Conservation (phyloP, 2,329 filamentous ascomycete species). For the Aspergillus carbonarius region DNA sequence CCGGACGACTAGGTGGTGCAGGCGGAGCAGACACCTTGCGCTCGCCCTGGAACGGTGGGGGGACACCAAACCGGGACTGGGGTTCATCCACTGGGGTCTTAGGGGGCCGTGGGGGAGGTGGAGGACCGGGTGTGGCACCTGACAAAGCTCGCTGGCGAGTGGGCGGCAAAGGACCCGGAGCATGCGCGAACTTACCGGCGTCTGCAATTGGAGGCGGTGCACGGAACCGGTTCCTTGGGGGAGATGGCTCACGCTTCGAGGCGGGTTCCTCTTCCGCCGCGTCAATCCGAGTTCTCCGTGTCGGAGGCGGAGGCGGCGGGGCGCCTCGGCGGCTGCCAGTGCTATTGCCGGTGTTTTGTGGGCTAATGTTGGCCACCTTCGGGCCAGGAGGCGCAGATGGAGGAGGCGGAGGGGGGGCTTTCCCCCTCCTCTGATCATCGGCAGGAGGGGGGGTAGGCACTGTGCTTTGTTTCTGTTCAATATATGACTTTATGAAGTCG, state of each 20-base stretch:
- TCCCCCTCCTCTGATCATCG: conserved; percentile 50
- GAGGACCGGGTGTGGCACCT: conserved; percentile 57
- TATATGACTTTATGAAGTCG: conserved; percentile 67
- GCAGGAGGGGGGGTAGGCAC: conserved; percentile 39
- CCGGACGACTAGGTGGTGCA: conserved; percentile 70
- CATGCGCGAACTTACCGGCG: conserved; percentile 78
- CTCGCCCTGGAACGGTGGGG: conserved; percentile 73
- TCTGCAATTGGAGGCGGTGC: conserved; percentile 87
- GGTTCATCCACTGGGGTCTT: conserved; percentile 71
- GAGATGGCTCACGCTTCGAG: conserved; percentile 69
- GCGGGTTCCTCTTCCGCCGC: conserved; percentile 55
- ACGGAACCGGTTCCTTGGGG: conserved; percentile 70
- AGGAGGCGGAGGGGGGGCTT: conserved; percentile 62
- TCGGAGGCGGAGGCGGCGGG: conserved; percentile 59
- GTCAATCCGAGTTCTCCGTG: conserved; percentile 46
- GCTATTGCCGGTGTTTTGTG: conserved; percentile 60
- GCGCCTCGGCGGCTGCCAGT: conserved; percentile 55
- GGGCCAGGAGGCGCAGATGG: conserved; percentile 50
- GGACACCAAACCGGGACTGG: conserved; percentile 68
- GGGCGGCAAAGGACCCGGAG: conserved; percentile 43
- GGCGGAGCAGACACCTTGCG: conserved; percentile 63
- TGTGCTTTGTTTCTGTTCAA: conserved; percentile 61
- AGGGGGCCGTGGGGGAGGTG: conserved; percentile 66
- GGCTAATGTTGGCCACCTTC: conserved; percentile 52
- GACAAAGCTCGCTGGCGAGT: conserved; percentile 52